Evolutionary conservation across 495 filamentous ascomycete species (phyloP).

Genomic region (Hypoxylon crocopeplum): DNA sequence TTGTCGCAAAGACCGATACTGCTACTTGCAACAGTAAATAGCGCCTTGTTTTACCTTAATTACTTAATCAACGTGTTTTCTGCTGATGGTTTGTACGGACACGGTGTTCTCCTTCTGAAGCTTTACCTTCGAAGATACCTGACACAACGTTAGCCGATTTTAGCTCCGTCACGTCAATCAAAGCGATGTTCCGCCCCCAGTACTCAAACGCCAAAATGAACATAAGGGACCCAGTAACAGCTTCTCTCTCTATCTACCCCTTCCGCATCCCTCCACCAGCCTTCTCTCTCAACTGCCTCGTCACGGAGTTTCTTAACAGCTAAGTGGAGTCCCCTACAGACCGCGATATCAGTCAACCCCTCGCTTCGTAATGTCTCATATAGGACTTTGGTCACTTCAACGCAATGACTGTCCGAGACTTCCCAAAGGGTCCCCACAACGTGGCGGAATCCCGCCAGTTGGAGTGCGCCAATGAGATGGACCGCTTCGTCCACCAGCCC

Average conservation of each 20-base stretch:
- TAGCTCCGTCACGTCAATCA: too few species aligned
- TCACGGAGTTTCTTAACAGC: slow-evolving; percentile 1
- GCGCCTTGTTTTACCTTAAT: too few species aligned
- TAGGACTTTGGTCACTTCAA: slow-evolving; percentile 37
- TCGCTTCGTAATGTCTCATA: slow-evolving; percentile 37
- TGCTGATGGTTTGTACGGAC: too few species aligned
- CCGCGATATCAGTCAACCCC: slow-evolving; percentile 37
- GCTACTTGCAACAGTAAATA: too few species aligned
- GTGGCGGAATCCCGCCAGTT: slow-evolving; percentile 47
- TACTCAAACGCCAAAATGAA: slow-evolving; percentile 3
- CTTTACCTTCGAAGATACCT: too few species aligned
- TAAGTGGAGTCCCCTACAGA: slow-evolving; percentile 36
- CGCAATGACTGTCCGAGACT: slow-evolving; percentile 27
- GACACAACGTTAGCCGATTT: too few species aligned
- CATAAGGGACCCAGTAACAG: slow-evolving; percentile 3
- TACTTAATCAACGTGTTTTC: too few species aligned
- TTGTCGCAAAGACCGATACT: too few species aligned
- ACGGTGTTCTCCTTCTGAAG: too few species aligned
- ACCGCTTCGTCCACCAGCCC: slow-evolving; percentile 40
- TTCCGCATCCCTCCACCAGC: neutral
- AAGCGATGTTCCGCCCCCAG: too few species aligned
- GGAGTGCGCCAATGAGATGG: slow-evolving; percentile 42
- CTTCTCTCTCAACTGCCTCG: neutral
- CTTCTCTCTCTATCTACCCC: neutral
- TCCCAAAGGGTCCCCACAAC: slow-evolving; percentile 47